A percentile compares a stretch with the other conserved stretches of the same genome.
These are phyloP conservation scores for Beverwykella pulmonaria DNA, from an alignment of 495 filamentous ascomycete species.

Conservation along the genomic window DNA sequence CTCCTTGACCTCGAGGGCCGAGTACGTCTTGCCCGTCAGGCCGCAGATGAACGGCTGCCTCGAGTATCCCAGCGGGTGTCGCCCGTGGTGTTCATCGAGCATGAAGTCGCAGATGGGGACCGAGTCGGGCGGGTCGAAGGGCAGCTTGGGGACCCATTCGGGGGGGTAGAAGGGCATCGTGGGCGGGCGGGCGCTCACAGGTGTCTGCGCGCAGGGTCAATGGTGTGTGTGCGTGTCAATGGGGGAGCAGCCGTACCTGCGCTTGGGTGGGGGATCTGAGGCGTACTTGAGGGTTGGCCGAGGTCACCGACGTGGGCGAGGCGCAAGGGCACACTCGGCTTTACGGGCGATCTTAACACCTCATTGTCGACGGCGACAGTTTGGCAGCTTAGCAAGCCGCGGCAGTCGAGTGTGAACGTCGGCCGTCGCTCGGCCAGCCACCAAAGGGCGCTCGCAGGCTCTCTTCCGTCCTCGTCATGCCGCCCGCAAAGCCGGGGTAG, in stretches of 20 bases:
- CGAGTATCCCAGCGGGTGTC: constrained; percentile 64
- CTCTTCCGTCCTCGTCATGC: neutral
- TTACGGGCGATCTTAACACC: neutral
- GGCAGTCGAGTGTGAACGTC: neutral
- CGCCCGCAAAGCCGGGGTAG: constrained; percentile 5
- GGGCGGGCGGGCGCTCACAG: neutral
- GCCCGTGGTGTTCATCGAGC: constrained; percentile 71
- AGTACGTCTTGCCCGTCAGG: constrained; percentile 71
- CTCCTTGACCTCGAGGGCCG: constrained; percentile 64
- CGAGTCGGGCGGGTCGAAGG: constrained; percentile 70
- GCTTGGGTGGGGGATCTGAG: neutral
- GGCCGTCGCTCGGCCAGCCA: neutral
- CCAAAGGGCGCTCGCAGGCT: neutral
- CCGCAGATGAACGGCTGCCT: constrained; percentile 81
- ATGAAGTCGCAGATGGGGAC: constrained; percentile 81
- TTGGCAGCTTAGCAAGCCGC: constrained; percentile 4
- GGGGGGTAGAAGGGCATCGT: constrained; percentile 87
- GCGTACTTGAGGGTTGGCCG: neutral
- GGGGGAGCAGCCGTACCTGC: too few relatives aligned
- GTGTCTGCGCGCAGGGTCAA: neutral
- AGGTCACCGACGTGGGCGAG: neutral
- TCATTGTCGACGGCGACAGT: too few relatives aligned
- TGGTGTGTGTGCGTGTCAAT: too few relatives aligned
- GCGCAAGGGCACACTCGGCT: neutral
- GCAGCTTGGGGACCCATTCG: constrained; percentile 67